These are phyloP conservation scores for Euphorbia schlechtendalii DNA, from an alignment of 441 rosid genomes.

Conservation along the genomic window DNA sequence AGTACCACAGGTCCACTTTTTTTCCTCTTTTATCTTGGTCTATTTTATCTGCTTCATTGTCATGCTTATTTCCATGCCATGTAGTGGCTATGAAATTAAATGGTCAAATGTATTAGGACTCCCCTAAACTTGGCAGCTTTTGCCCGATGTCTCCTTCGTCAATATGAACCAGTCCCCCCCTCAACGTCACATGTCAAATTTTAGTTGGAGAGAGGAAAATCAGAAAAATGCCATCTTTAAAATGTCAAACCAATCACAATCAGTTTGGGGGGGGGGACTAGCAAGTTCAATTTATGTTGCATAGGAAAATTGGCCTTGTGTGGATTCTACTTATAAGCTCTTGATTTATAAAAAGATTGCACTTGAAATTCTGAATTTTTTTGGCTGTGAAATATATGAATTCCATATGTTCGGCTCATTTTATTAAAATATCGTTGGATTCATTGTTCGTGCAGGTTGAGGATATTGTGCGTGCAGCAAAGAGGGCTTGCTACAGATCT, in stretches of 20 bases:
- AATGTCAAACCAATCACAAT: too few relatives aligned
- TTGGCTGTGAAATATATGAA: not conserved
- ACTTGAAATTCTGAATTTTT: not conserved
- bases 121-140: too few relatives aligned
- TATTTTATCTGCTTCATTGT: not conserved
- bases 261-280: too few relatives aligned
- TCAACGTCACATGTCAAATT: too few relatives aligned
- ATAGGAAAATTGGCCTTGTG: not conserved
- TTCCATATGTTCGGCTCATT: not conserved
- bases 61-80: not conserved
- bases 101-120: too few relatives aligned
- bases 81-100: too few relatives aligned
- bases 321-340: not conserved
- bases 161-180: too few relatives aligned
- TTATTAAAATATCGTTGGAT: conserved; percentile 2
- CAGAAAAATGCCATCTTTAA: too few relatives aligned
- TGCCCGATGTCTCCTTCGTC: too few relatives aligned
- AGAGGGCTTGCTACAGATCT: conserved; percentile 71
- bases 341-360: not conserved
- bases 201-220: too few relatives aligned
- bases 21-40: conserved; percentile 1
- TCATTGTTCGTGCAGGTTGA: conserved; percentile 39
- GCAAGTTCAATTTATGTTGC: not conserved
- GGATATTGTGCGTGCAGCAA: conserved; percentile 70
- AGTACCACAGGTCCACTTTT: conserved; percentile 66